Percentiles rank a stretch among this genome's conserved stretches.
Evolutionary conservation across 2,329 filamentous ascomycete species (phyloP).

Genomic region (Penicillium fuscoglaucum): DNA sequence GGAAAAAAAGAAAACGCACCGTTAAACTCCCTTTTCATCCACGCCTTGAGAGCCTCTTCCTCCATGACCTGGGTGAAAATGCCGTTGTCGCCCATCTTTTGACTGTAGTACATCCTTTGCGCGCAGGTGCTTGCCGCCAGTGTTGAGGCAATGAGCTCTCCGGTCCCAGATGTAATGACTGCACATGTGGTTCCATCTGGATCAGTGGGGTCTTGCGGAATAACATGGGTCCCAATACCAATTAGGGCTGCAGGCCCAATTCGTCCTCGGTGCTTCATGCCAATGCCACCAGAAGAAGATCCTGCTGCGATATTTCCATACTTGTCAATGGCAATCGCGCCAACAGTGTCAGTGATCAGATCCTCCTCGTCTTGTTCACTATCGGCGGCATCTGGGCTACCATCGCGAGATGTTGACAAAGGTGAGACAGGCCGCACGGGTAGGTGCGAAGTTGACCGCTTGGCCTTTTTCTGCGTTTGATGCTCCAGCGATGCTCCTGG

Average conservation of each 20-base stretch:
- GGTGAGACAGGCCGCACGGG: not conserved
- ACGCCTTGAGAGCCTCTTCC: constrained; percentile 73
- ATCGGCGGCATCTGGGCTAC: not conserved
- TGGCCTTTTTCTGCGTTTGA: not conserved
- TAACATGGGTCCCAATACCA: constrained; percentile 83
- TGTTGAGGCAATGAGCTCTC: constrained; percentile 96
- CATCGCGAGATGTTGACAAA: not conserved
- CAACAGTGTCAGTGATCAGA: constrained; percentile 88
- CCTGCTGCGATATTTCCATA: constrained; percentile 87
- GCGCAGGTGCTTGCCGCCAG: constrained; percentile 87
- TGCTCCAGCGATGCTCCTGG: not conserved
- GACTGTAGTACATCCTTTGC: constrained; percentile 73
- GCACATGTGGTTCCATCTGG: constrained; percentile 70
- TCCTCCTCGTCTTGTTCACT: constrained; percentile 42
- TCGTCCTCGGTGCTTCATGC: constrained; percentile 94
- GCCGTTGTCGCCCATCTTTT: constrained; percentile 62
- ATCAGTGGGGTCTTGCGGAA: constrained; percentile 74
- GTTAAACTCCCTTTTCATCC: constrained; percentile 91
- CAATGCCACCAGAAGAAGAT: constrained; percentile 95
- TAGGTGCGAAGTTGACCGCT: not conserved
- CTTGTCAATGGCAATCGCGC: constrained; percentile 87
- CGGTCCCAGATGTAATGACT: constrained; percentile 87
- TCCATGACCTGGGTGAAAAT: constrained; percentile 67
- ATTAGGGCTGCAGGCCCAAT: constrained; percentile 91
- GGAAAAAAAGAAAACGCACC: constrained; percentile 44